These are phyloP conservation scores for Kwoniella dejecticola DNA, from an alignment of 768 basidiomycete genomes.

Conservation along the genomic window DNA sequence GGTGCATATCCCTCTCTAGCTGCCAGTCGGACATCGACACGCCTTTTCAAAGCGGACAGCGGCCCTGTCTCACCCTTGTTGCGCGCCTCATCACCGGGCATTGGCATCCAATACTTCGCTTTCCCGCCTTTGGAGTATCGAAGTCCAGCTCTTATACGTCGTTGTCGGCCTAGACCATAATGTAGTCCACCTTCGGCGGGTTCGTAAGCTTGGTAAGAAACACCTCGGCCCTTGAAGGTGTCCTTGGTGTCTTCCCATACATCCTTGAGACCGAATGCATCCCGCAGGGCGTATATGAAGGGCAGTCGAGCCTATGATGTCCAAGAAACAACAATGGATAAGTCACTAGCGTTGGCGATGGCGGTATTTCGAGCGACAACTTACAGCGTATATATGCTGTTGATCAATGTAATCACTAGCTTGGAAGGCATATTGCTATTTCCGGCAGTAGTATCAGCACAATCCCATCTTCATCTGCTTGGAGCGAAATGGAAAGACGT, in stretches of 20 bases:
- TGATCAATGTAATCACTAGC: slow-evolving; percentile 80
- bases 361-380: slow-evolving; percentile 8
- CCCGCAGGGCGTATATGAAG: slow-evolving; percentile 79
- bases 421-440: slow-evolving; percentile 76
- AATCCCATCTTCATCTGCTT: not conserved
- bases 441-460: not conserved
- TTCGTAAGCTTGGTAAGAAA: slow-evolving; percentile 95
- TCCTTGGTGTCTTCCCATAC: slow-evolving; percentile 80
- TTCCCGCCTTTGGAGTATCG: slow-evolving; percentile 88
- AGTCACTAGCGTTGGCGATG: no score
- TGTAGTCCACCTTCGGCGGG: slow-evolving; percentile 93
- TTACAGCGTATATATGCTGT: slow-evolving; percentile 67
- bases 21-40: slow-evolving; percentile 54
- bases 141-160: slow-evolving; percentile 85
- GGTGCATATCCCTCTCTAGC: slow-evolving; percentile 73
- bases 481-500: slow-evolving; percentile 23
- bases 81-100: slow-evolving; percentile 58
- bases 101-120: slow-evolving; percentile 93
- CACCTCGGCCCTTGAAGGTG: slow-evolving; percentile 82
- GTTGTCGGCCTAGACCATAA: slow-evolving; percentile 79
- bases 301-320: slow-evolving; percentile 74
- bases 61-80: slow-evolving; percentile 52
- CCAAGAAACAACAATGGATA: not conserved
- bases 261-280: slow-evolving; percentile 83
- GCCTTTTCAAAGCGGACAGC: slow-evolving; percentile 50